A percentile compares a stretch with the other conserved stretches of the same genome.
These are phyloP conservation scores for Fusarium heterosporum DNA, from an alignment of 2,329 filamentous ascomycete genomes.

Conservation along the genomic window DNA sequence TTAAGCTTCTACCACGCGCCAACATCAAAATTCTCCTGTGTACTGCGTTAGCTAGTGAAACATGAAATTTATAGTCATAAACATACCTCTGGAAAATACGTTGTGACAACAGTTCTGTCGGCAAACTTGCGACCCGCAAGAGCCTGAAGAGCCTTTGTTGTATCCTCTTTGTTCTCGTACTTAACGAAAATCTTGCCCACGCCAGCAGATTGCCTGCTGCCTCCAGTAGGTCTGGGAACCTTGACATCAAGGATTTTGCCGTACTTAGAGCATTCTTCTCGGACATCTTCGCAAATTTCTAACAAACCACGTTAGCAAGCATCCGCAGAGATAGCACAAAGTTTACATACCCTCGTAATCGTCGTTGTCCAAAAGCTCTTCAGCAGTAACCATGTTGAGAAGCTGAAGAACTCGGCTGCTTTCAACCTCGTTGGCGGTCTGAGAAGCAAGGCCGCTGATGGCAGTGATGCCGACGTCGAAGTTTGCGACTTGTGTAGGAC, in stretches of 20 bases:
- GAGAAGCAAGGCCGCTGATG: slow-evolving; percentile 97
- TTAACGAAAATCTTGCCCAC: slow-evolving; percentile 99
- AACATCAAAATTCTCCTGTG: slow-evolving; percentile 92
- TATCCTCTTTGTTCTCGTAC: slow-evolving; percentile 81
- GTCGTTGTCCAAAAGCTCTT: slow-evolving; percentile 92
- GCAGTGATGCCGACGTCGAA: slow-evolving; percentile 97
- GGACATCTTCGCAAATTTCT: slow-evolving; percentile 98
- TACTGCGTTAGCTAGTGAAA: slow-evolving; percentile 49
- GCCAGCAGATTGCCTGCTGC: slow-evolving; percentile 84
- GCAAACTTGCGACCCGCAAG: slow-evolving; percentile 96
- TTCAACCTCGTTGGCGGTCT: slow-evolving; percentile 81
- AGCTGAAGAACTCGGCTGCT: slow-evolving; percentile 88
- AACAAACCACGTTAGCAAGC: slow-evolving; percentile 50
- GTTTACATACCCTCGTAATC: slow-evolving; percentile 85
- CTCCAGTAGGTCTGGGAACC: slow-evolving; percentile 86
- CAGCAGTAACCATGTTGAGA: slow-evolving; percentile 97
- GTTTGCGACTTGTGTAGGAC: slow-evolving; percentile 90
- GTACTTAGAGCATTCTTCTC: slow-evolving; percentile 93
- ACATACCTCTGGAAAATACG: slow-evolving; percentile 91
- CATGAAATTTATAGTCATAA: neutral
- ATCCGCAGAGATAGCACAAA: neutral
- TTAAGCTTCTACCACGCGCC: slow-evolving; percentile 76
- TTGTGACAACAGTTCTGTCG: slow-evolving; percentile 94
- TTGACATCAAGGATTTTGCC: slow-evolving; percentile 89
- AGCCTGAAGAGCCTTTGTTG: slow-evolving; percentile 86